A percentile compares a stretch with the other conserved stretches of the same genome.
Evolutionary conservation across 139 green algal species (phyloP).

Genomic region (Ettlia oleoabundans): DNA sequence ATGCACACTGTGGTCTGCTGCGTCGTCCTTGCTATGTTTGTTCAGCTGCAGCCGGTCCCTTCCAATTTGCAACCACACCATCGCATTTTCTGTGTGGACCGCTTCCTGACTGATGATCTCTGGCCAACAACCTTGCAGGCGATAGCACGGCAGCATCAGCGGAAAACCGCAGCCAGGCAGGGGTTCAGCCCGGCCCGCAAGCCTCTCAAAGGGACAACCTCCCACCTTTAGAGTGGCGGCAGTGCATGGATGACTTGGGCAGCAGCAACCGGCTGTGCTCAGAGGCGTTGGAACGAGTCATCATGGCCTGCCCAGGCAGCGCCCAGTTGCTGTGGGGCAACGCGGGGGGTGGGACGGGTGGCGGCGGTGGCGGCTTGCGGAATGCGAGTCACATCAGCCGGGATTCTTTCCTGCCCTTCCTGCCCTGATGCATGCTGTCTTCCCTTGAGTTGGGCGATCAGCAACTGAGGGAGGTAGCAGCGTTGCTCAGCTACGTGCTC

Average conservation of each 20-base stretch:
- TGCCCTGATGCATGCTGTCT: slow-evolving; percentile 5
- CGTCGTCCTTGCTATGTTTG: neutral
- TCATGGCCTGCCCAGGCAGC: slow-evolving; percentile 8
- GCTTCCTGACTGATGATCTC: too few species aligned
- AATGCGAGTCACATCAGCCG: neutral
- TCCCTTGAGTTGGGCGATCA: neutral
- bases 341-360: too few species aligned
- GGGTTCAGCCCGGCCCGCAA: too few species aligned
- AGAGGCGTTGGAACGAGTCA: slow-evolving; percentile 33
- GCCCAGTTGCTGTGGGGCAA: slow-evolving; percentile 31
- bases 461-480: too few species aligned
- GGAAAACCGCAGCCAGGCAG: too few species aligned
- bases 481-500: too few species aligned
- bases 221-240: slow-evolving; percentile 27
- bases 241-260: slow-evolving; percentile 51
- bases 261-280: slow-evolving; percentile 46
- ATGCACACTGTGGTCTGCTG: too few species aligned
- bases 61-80: too few species aligned
- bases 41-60: neutral
- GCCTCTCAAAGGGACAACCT: neutral
- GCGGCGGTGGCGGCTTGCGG: neutral
- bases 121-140: too few species aligned
- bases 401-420: slow-evolving; percentile 35
- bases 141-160: too few species aligned
- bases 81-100: too few species aligned